These are phyloP conservation scores for Helenozyma baotianmanensis DNA, from an alignment of 805 yeast genomes.

Conservation along the genomic window DNA sequence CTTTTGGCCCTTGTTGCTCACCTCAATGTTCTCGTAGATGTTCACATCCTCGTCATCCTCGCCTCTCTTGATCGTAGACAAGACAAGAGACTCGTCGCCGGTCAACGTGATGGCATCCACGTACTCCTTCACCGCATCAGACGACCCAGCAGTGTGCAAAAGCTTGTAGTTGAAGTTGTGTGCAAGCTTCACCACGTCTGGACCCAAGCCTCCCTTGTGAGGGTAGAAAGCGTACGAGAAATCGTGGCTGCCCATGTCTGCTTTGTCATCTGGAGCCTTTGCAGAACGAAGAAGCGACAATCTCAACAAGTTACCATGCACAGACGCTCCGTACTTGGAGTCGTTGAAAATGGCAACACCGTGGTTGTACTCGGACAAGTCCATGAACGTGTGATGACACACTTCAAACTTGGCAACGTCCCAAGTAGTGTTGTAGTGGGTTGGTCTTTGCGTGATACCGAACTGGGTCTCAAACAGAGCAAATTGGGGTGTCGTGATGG, in stretches of 20 bases:
- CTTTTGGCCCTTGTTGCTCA: conserved; percentile 37
- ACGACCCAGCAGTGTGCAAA: conserved; percentile 15
- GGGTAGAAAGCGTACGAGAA: conserved; percentile 84
- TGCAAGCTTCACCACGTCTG: conserved; percentile 67
- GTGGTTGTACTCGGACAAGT: conserved; percentile 77
- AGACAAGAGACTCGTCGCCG: conserved; percentile 58
- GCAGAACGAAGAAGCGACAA: conserved; percentile 84
- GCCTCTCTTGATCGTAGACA: conserved; percentile 79
- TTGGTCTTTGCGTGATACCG: conserved; percentile 87
- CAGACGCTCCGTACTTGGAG: conserved; percentile 86
- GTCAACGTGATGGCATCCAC: conserved; percentile 19
- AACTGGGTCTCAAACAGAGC: conserved; percentile 94
- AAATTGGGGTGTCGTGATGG: conserved; percentile 57
- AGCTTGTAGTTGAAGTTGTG: conserved; percentile 69
- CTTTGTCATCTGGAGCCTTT: conserved; percentile 89
- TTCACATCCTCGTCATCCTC: conserved; percentile 70
- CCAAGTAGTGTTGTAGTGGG: conserved; percentile 94
- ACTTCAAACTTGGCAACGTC: conserved; percentile 96
- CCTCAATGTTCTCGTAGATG: conserved; percentile 42
- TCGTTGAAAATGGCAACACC: conserved; percentile 86
- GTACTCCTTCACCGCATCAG: conserved; percentile 6
- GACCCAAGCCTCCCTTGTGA: conserved; percentile 63
- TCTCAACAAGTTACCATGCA: conserved; percentile 90
- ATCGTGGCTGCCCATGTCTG: conserved; percentile 87
- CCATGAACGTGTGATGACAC: conserved; percentile 91